Base-by-base conservation (phyloP, 2,329 filamentous ascomycete genomes). In the Diplodia seriata region DNA sequence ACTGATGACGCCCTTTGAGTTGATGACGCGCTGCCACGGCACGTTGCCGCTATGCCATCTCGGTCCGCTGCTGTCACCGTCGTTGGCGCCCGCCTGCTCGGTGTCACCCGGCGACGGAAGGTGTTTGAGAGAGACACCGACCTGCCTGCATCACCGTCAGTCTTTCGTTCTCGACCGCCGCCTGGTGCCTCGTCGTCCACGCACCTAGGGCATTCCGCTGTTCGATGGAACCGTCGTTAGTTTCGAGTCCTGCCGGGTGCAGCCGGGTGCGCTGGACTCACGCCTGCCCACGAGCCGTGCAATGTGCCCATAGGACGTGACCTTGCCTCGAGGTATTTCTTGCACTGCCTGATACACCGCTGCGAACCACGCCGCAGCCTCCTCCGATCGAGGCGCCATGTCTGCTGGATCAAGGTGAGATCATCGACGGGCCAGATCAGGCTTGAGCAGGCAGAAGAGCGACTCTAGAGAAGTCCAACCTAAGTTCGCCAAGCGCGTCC, bases 1-100 rank as follows among this genome's bases (percentile, higher is more conserved):
- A 54, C 93, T 97, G 72, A 98, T 96, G 69, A 88, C 83, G 26
- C 94, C 94, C 79, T 91, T 94, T 15, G 92, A 83, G 78, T 94
- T 97, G 76, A 98, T 91, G 69, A 98, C 92, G 68, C 95, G 85
- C 82, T 98, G 94, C 94, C 94, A 98, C 0, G 94, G 94, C 3
- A 98, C 94, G 71, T 90, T 97, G 29, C 82, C 83, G 69, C 86
- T 83, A 77, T 97, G 90, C 81, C 90, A 96, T 68, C 81, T 73
- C 49, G 76, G 70, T 78, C 70, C 74, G 65, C 78, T 75, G 70
- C 82, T 79, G 59, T 79, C 74, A 11, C 71, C 56, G 36, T 40
- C 54, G 54, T 49, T 36, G 51, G 26, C 51, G 50, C 51, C 50
- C 29, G 29, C 31, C 31, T 51, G 47, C 59, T 63, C 47, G 57